phyloP scores from a whole-genome alignment of 805 yeast species.

The Sugiyamaella boreocaroliniensis region DNA sequence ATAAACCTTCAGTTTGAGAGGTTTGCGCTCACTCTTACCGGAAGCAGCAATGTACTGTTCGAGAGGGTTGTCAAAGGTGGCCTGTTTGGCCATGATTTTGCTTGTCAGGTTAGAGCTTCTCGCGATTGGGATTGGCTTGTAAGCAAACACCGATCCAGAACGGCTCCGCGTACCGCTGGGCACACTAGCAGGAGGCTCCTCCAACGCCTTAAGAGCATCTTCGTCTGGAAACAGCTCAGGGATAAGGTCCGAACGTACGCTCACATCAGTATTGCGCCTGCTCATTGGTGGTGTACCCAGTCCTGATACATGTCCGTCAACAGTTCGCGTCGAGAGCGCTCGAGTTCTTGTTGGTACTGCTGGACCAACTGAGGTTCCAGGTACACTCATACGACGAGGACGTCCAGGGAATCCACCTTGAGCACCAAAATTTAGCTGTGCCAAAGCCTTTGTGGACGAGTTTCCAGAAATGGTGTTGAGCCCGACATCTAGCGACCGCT shows the following conservation, averaged over 20 bases:
- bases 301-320: not conserved
- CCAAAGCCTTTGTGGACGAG: not conserved
- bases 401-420: not conserved
- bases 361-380: conserved; percentile 1
- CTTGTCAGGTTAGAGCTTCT: conserved; percentile 19
- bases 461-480: not conserved
- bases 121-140: conserved; percentile 1
- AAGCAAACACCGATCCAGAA: not conserved
- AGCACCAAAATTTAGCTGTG: not conserved
- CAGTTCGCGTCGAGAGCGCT: conserved; percentile 3
- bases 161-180: not conserved
- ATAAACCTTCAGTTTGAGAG: conserved; percentile 29
- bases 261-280: conserved; percentile 6
- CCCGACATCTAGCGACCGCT: conserved; percentile 13
- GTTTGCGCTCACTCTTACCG: conserved; percentile 30
- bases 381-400: conserved; percentile 8
- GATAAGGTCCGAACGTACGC: not conserved
- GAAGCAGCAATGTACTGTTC: conserved; percentile 32
- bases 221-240: conserved; percentile 3
- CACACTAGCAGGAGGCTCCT: not conserved
- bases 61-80: conserved; percentile 29
- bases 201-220: not conserved
- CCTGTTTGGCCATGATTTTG: conserved; percentile 27
- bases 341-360: conserved; percentile 8
- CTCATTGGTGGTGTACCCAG: not conserved